Evolutionary conservation across 1,139 yeast species (phyloP).

Genomic region (Blastobotrys capitulatus): DNA sequence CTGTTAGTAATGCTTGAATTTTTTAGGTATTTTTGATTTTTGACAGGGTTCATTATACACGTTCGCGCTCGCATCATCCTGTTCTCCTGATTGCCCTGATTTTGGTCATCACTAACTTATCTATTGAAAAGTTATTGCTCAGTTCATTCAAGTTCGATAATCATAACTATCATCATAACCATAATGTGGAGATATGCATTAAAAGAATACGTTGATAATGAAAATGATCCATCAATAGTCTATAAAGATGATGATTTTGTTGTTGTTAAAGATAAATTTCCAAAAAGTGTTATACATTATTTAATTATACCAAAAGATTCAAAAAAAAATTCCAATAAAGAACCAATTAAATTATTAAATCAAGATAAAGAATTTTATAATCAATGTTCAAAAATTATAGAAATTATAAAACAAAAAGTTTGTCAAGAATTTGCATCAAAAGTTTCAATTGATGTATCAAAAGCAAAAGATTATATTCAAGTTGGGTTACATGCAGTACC

Average conservation of each 20-base stretch:
- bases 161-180: no score
- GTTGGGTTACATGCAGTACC: slow-evolving; percentile 71
- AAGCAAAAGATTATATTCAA: slow-evolving; percentile 39
- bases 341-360: slow-evolving; percentile 52
- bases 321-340: slow-evolving; percentile 35
- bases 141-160: no score
- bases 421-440: slow-evolving; percentile 4
- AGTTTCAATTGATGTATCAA: slow-evolving; percentile 18
- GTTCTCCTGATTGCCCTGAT: no score
- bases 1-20: no score
- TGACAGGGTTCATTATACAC: no score
- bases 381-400: neutral
- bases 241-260: slow-evolving; percentile 49
- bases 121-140: no score
- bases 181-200: slow-evolving; percentile 20
- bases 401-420: neutral
- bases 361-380: slow-evolving; percentile 7
- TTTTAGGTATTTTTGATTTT: no score
- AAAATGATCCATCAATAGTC: slow-evolving; percentile 33
- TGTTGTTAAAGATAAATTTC: slow-evolving; percentile 55
- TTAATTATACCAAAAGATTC: slow-evolving; percentile 53
- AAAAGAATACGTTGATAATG: slow-evolving; percentile 34
- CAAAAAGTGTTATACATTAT: slow-evolving; percentile 59
- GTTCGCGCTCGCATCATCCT: no score
- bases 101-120: no score